Conservation (phyloP, 202 grass and related monocot species). For the Carex arenaria region DNA sequence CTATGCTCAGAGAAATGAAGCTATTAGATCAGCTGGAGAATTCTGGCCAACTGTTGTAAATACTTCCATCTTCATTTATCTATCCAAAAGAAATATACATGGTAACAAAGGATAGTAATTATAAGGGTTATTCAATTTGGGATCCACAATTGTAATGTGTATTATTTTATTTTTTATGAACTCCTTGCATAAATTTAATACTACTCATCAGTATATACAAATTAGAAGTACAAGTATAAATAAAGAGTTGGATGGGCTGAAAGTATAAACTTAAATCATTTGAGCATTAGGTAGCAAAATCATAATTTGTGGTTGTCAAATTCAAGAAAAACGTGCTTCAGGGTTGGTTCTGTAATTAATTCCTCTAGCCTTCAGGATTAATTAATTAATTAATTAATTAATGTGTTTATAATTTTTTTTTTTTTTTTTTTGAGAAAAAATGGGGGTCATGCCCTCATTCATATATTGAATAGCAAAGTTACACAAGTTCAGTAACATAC, state of each 20-base stretch:
- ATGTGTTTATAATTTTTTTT: no score
- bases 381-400: slow-evolving; percentile 2
- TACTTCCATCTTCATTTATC: neutral
- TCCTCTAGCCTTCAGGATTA: neutral
- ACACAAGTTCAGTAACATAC: no score
- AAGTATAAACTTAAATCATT: neutral
- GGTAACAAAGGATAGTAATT: neutral
- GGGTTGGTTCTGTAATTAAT: neutral
- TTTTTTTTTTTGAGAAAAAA: no score
- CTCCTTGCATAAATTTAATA: neutral
- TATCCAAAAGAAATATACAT: neutral
- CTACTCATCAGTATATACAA: neutral
- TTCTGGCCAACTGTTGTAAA: slow-evolving; percentile 89
- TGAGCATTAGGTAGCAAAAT: neutral
- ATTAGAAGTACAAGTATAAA: neutral
- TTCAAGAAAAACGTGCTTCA: neutral
- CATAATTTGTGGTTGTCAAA: neutral
- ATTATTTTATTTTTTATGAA: neutral
- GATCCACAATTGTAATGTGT: neutral
- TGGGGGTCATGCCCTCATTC: no score
- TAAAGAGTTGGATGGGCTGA: neutral
- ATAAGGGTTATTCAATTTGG: slow-evolving; percentile 5
- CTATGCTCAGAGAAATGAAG: slow-evolving; percentile 56
- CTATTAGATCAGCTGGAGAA: slow-evolving; percentile 72
- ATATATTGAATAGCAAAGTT: no score